Conservation (phyloP, 2,329 filamentous ascomycete genomes). For the Phyllachora maydis region DNA sequence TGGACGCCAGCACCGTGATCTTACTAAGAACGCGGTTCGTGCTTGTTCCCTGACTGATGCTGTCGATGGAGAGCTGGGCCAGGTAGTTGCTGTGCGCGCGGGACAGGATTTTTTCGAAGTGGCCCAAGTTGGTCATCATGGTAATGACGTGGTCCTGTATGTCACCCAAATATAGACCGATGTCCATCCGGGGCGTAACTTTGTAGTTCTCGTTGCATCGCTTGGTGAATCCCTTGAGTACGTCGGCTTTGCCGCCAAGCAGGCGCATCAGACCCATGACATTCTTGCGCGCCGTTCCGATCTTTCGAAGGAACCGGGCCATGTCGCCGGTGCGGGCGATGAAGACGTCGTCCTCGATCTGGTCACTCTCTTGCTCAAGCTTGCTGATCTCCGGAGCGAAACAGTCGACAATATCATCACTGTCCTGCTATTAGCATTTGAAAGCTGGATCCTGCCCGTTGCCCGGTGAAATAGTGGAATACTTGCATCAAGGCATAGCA, state of each 20-base stretch:
- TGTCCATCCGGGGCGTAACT: slow-evolving; percentile 87
- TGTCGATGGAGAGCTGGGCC: slow-evolving; percentile 82
- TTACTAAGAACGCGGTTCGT: slow-evolving; percentile 85
- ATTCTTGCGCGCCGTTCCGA: slow-evolving; percentile 82
- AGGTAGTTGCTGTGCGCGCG: slow-evolving; percentile 92
- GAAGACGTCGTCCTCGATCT: slow-evolving; percentile 90
- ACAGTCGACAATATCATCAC: slow-evolving; percentile 90
- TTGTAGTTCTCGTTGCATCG: slow-evolving; percentile 96
- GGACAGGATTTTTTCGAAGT: slow-evolving; percentile 95
- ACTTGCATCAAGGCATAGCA: slow-evolving; percentile 92
- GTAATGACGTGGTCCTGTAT: slow-evolving; percentile 99
- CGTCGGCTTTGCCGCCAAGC: slow-evolving; percentile 92
- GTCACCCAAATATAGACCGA: slow-evolving; percentile 88
- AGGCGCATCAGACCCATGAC: slow-evolving; percentile 86
- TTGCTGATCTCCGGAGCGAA: slow-evolving; percentile 80
- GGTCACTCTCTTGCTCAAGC: slow-evolving; percentile 74
- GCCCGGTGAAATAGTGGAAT: too few species aligned
- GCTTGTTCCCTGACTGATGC: slow-evolving; percentile 68
- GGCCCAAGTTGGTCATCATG: slow-evolving; percentile 90
- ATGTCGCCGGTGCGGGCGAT: slow-evolving; percentile 81
- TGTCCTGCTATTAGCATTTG: slow-evolving; percentile 17
- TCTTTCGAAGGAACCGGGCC: slow-evolving; percentile 65
- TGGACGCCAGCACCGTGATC: slow-evolving; percentile 83
- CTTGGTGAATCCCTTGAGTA: slow-evolving; percentile 93
- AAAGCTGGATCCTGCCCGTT: neutral